These are phyloP conservation scores for Apiotrichum veenhuisii DNA, from an alignment of 1,284 basidiomycete genomes.

Conservation along the genomic window DNA sequence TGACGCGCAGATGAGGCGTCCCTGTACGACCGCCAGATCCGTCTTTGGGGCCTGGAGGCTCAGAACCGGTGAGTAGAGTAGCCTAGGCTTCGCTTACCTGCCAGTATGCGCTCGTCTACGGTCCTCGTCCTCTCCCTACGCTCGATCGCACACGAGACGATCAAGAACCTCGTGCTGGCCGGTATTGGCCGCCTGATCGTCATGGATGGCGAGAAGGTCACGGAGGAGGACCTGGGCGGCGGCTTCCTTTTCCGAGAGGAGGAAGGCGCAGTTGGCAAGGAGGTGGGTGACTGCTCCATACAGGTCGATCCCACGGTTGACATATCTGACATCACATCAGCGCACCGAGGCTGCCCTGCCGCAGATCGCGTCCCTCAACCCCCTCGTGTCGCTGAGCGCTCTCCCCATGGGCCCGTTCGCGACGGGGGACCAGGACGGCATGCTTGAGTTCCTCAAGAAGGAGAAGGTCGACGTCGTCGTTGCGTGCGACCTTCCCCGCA, in stretches of 20 bases:
- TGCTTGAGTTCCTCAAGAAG: slow-evolving; percentile 59
- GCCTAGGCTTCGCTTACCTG: background rate
- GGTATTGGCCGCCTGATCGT: slow-evolving; percentile 58
- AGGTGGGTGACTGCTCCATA: slow-evolving; percentile 55
- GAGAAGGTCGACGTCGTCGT: slow-evolving; percentile 73
- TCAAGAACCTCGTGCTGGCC: slow-evolving; percentile 76
- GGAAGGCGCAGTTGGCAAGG: slow-evolving; percentile 71
- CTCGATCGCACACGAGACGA: slow-evolving; percentile 87
- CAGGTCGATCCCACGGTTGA: accelerated
- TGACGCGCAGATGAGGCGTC: slow-evolving; percentile 66
- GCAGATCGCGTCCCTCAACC: slow-evolving; percentile 84
- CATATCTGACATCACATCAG: slow-evolving; percentile 52
- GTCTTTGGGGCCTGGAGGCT: slow-evolving; percentile 95
- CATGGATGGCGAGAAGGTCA: slow-evolving; percentile 54
- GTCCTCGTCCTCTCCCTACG: slow-evolving; percentile 78
- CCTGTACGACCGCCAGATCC: slow-evolving; percentile 93
- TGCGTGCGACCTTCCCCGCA: slow-evolving; percentile 67
- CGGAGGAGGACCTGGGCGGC: slow-evolving; percentile 74
- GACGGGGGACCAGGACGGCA: slow-evolving; percentile 49
- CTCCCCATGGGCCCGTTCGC: slow-evolving; percentile 55
- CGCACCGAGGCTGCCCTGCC: slow-evolving; percentile 75
- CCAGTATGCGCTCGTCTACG: slow-evolving; percentile 87
- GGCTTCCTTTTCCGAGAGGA: slow-evolving; percentile 93
- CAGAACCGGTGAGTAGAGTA: slow-evolving; percentile 70
- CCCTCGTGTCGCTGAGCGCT: slow-evolving; percentile 76